These are phyloP conservation scores for Clonostachys sp. DNA, from an alignment of 2,329 filamentous ascomycete genomes.

Conservation along the genomic window DNA sequence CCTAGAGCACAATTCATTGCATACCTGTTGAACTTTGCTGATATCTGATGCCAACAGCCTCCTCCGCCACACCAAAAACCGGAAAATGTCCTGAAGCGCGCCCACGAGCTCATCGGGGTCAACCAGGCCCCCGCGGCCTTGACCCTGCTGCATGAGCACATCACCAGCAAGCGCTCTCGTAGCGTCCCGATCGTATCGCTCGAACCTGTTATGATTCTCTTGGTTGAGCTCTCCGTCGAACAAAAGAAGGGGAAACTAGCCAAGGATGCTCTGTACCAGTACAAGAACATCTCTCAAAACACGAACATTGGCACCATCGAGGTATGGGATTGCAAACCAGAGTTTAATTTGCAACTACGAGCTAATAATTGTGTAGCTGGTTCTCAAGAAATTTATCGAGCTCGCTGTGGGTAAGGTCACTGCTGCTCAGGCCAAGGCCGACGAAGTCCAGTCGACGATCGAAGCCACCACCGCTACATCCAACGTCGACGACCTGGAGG, in stretches of 20 bases:
- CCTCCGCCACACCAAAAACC: constrained; percentile 96
- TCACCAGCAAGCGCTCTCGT: constrained; percentile 95
- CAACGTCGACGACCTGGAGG: constrained; percentile 92
- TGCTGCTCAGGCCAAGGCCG: constrained; percentile 90
- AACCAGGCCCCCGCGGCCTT: constrained; percentile 89
- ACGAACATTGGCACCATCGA: constrained; percentile 98
- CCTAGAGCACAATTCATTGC: background rate
- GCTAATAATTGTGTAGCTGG: constrained; percentile 49
- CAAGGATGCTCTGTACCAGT: constrained; percentile 98
- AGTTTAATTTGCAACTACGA: no score
- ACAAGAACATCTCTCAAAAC: constrained; percentile 99
- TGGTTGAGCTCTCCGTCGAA: constrained; percentile 95
- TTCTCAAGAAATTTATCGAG: constrained; percentile 97
- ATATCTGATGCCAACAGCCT: constrained; percentile 51
- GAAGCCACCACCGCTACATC: constrained; percentile 62
- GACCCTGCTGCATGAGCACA: constrained; percentile 96
- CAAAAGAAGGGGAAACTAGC: constrained; percentile 97
- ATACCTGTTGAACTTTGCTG: background rate
- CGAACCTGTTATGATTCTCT: constrained; percentile 96
- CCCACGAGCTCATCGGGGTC: constrained; percentile 97
- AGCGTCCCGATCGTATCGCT: constrained; percentile 95
- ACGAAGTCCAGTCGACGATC: constrained; percentile 85
- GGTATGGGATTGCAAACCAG: constrained; percentile 38
- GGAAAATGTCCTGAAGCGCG: constrained; percentile 98
- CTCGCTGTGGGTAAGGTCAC: constrained; percentile 94